Conservation (phyloP, 306 rosid species). For the Trifolium pratense region DNA sequence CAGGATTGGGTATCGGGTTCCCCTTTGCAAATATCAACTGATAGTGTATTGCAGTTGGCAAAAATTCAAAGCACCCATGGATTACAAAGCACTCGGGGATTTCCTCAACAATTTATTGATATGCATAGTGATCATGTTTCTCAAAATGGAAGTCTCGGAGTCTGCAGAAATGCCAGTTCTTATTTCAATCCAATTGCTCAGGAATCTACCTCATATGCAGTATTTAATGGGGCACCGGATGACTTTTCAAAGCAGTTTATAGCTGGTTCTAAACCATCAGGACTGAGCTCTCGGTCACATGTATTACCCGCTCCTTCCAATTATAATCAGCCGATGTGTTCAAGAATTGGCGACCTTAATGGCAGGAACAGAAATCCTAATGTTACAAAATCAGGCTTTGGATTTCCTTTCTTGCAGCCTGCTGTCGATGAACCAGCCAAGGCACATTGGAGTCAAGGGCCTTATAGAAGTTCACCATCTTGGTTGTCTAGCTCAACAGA, state of each 20-base stretch:
- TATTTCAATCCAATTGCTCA: conserved; percentile 49
- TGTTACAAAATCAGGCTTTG: conserved; percentile 55
- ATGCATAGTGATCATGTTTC: conserved; percentile 45
- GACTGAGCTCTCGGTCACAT: conserved; percentile 52
- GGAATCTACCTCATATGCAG: conserved; percentile 49
- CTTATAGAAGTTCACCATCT: conserved; percentile 55
- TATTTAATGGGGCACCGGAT: conserved; percentile 46
- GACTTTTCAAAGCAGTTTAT: conserved; percentile 53
- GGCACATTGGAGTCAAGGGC: conserved; percentile 59
- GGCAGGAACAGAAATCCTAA: conserved; percentile 54
- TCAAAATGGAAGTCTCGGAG: conserved; percentile 51
- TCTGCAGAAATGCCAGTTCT: conserved; percentile 50
- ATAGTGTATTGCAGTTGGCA: conserved; percentile 41
- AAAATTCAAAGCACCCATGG: conserved; percentile 48
- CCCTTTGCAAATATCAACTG: conserved; percentile 46
- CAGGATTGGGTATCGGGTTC: conserved; percentile 53
- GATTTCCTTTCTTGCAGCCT: conserved; percentile 73
- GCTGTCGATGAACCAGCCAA: conserved; percentile 55
- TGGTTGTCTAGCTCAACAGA: conserved; percentile 67
- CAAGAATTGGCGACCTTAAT: conserved; percentile 55
- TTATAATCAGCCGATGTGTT: conserved; percentile 42
- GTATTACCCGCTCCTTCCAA: conserved; percentile 45
- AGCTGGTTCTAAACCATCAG: conserved; percentile 61
- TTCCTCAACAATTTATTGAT: conserved; percentile 49
- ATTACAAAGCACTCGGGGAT: conserved; percentile 44